A percentile compares a stretch with the other conserved stretches of the same genome.
Conservation (phyloP, 73 alveolate genomes). For the Tetrahymena thermophila region DNA sequence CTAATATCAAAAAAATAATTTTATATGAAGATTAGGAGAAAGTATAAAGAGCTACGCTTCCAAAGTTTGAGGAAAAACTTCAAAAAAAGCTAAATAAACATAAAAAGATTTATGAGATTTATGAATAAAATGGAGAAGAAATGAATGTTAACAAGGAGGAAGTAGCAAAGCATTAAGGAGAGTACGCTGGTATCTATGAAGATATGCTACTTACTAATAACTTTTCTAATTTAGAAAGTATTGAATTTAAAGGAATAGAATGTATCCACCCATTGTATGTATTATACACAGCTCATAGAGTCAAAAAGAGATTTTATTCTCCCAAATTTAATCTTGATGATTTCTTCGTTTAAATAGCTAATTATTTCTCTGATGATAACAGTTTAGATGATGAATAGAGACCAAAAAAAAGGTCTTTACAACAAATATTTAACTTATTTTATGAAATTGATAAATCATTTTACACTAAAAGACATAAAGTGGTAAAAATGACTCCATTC, state of each 20-base stretch:
- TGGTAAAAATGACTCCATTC: background rate
- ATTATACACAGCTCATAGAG: background rate
- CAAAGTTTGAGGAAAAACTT: background rate
- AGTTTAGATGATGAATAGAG: background rate
- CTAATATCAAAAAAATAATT: background rate
- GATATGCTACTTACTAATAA: background rate
- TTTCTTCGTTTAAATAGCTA: background rate
- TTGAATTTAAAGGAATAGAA: background rate
- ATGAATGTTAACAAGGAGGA: background rate
- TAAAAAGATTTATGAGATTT: background rate
- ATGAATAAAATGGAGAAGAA: background rate
- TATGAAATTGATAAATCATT: background rate
- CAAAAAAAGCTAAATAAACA: background rate
- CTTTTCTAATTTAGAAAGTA: background rate
- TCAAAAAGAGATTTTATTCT: background rate
- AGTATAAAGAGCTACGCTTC: background rate
- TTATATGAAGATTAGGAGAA: background rate
- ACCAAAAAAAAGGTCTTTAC: background rate
- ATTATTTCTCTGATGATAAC: background rate
- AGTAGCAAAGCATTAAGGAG: background rate
- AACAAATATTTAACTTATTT: background rate
- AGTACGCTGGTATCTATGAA: background rate
- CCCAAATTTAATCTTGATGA: background rate
- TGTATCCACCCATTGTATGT: background rate
- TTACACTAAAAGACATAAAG: background rate